phyloP scores from a whole-genome alignment of 805 yeast species.

The Jamesozyma gamospora region DNA sequence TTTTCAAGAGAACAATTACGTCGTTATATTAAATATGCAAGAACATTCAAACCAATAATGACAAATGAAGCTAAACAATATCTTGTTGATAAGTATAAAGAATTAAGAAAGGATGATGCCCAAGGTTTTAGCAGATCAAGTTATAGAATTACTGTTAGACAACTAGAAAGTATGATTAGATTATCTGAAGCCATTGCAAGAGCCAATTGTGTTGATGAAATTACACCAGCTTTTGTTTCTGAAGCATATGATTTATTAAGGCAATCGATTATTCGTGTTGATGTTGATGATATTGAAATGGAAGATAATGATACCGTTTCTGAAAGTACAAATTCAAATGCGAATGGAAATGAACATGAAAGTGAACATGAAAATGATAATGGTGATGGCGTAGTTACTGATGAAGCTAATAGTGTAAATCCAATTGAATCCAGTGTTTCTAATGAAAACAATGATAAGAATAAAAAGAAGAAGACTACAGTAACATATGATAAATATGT shows the following conservation, averaged over 20 bases:
- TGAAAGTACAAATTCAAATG: background rate
- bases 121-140: conserved; percentile 72
- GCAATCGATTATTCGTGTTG: conserved; percentile 88
- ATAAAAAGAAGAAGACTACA: conserved; percentile 33
- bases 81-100: conserved; percentile 71
- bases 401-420: conserved; percentile 26
- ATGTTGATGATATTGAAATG: conserved; percentile 82
- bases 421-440: conserved; percentile 3
- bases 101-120: conserved; percentile 80
- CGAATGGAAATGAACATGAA: background rate
- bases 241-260: conserved; percentile 87
- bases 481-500: conserved; percentile 83
- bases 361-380: conserved; percentile 14
- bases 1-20: conserved; percentile 79
- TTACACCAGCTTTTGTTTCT: conserved; percentile 75
- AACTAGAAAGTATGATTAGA: conserved; percentile 86
- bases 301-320: conserved; percentile 53
- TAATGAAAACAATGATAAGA: conserved; percentile 9
- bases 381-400: conserved; percentile 5
- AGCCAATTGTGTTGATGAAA: conserved; percentile 87
- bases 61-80: conserved; percentile 69
- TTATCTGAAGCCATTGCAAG: conserved; percentile 93
- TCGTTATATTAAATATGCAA: conserved; percentile 83
- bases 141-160: conserved; percentile 94
- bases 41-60: conserved; percentile 85